Conservation (phyloP, 2,329 filamentous ascomycete species). For the Sporothrix curviconia region DNA sequence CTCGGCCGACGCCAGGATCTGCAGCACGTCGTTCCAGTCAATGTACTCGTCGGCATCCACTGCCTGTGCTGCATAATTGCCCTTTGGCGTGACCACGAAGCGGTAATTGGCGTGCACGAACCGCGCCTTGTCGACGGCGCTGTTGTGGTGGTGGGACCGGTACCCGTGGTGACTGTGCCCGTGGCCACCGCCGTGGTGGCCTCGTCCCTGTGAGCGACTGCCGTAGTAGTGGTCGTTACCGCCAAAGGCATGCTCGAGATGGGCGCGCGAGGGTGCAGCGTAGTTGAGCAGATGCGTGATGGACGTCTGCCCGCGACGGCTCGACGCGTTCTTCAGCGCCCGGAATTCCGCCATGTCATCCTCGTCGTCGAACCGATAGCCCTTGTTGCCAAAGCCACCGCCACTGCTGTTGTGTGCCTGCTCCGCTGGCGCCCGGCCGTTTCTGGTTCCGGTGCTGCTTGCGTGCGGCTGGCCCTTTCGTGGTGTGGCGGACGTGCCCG, state of each 20-base stretch:
- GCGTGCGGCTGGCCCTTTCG: conserved; percentile 69
- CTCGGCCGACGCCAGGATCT: conserved; percentile 83
- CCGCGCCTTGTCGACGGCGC: conserved; percentile 77
- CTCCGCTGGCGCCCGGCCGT: conserved; percentile 47
- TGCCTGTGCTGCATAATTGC: conserved; percentile 72
- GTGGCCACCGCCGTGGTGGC: conserved; percentile 35
- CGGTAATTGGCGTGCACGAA: conserved; percentile 94
- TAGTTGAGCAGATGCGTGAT: conserved; percentile 97
- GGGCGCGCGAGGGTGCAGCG: conserved; percentile 67
- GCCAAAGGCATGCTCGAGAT: conserved; percentile 42
- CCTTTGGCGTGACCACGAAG: conserved; percentile 82
- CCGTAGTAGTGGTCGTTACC: background rate
- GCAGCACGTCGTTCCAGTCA: conserved; percentile 84
- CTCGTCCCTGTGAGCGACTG: conserved; percentile 31
- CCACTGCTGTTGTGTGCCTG: background rate
- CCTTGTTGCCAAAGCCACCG: background rate
- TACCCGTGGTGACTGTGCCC: conserved; percentile 39
- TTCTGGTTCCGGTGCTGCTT: conserved; percentile 81
- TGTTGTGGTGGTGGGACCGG: conserved; percentile 71
- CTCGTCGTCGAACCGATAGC: conserved; percentile 61
- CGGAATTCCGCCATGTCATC: conserved; percentile 78
- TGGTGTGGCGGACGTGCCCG: conserved; percentile 39
- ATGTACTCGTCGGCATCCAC: conserved; percentile 81
- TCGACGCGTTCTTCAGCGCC: conserved; percentile 50
- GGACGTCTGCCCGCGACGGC: conserved; percentile 85